Conservation (phyloP, 208 protist genomes). For the Trypanosoma lewisi region DNA sequence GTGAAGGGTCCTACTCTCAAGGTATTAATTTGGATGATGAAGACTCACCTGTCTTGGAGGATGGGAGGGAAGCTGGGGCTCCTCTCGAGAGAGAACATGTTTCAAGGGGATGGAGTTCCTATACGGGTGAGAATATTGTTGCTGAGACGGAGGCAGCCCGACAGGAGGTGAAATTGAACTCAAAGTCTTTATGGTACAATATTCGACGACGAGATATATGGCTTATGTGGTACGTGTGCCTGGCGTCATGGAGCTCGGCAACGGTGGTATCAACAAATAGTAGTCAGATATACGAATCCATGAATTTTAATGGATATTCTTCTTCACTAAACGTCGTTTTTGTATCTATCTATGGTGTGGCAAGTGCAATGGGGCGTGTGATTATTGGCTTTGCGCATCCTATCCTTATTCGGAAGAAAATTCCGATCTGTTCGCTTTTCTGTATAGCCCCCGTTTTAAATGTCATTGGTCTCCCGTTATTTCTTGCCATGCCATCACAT, state of each 20-base stretch:
- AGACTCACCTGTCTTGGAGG: background rate
- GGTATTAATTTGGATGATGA: background rate
- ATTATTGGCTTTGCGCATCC: slow-evolving; percentile 53
- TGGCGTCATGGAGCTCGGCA: slow-evolving; percentile 71
- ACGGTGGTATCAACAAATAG: slow-evolving; percentile 79
- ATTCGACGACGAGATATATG: slow-evolving; percentile 60
- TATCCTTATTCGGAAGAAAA: slow-evolving; percentile 32
- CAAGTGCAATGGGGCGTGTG: slow-evolving; percentile 74
- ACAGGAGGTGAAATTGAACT: slow-evolving; percentile 39
- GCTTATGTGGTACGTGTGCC: slow-evolving; percentile 84
- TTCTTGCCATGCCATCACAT: slow-evolving; percentile 33
- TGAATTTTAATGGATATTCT: slow-evolving; percentile 53
- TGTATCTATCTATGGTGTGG: slow-evolving; percentile 77
- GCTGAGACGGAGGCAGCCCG: slow-evolving; percentile 6
- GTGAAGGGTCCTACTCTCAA: background rate
- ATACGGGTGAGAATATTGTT: slow-evolving; percentile 11
- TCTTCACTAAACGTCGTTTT: slow-evolving; percentile 72
- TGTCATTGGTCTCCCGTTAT: slow-evolving; percentile 56
- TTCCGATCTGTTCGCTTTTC: slow-evolving; percentile 42
- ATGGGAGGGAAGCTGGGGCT: background rate
- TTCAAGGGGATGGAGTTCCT: slow-evolving; percentile 11
- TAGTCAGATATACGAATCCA: slow-evolving; percentile 70
- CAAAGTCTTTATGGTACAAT: slow-evolving; percentile 45
- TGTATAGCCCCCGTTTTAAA: slow-evolving; percentile 62
- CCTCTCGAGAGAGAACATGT: slow-evolving; percentile 17